Evolutionary conservation across 495 filamentous ascomycete species (phyloP), one percentile per base, ranked within the genome.

Genomic region (Penicillium steckii): DNA sequence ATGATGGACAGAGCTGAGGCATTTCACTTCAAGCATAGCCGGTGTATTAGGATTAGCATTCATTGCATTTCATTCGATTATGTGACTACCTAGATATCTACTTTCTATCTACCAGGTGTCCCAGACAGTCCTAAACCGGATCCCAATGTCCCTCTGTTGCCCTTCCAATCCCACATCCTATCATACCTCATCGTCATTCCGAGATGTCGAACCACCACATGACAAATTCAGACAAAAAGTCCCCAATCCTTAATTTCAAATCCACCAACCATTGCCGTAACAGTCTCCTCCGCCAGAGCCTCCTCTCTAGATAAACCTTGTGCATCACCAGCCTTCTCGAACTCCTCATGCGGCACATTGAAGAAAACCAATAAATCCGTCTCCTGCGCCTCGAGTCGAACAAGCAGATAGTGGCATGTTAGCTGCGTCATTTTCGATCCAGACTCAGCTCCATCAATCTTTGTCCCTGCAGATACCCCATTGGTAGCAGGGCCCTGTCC

Each of bases 331-430:
- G 52, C 68, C 47, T 68, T 67, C 56, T 73, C 72, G 53, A 91
- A 83, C 44, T 90, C 86, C 18, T 83, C 80, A 67, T 91, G 85
- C 22, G 92, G 94, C 26, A 96, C 87, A 73, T 97, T 97, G 65
- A 96, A 80, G 24, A 89, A 89, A 49, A 95, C 82, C 22, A 96
- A 65, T n/a, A 98, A 63, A 73, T 98, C 94, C 12, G 94, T 93
- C 55, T 71, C 73, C 68, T 95, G 79, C 56, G 81, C 73, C 69
- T 80, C 80, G 22, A 98, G 74, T 24, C 94, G 72, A 24, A 97
- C 74, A 42, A 97, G 72, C 35, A 78, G 46, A 56, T 69, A 75
- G 49, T 69, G 65, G 30, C 69, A 68, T 2, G 55, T 66, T 38
- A 66, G 32, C 49, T 46, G 67, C 3, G 61, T 67, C 24, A 45